Conservation (phyloP, 192 early-diverging fungal genomes). For the Dissophora globulifera region DNA sequence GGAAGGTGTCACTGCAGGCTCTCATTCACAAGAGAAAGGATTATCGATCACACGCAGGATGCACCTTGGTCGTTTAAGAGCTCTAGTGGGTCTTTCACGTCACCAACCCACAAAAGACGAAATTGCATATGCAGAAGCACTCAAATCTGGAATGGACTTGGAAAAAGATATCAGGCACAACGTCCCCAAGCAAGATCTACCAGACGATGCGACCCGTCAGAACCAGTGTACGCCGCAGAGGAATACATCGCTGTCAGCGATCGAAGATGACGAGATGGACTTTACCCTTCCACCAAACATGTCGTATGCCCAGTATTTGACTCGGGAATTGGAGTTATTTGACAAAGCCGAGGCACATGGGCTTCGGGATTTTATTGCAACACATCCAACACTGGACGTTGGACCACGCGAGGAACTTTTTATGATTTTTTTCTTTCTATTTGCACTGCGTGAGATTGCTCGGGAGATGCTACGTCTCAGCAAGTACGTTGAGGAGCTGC, state of each 20-base stretch:
- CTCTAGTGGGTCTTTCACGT: slow-evolving; percentile 10
- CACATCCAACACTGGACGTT: slow-evolving; percentile 46
- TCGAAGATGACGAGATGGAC: slow-evolving; percentile 20
- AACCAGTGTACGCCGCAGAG: slow-evolving; percentile 20
- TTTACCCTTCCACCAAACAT: slow-evolving; percentile 24
- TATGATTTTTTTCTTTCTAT: slow-evolving; percentile 64
- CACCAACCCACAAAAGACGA: slow-evolving; percentile 22
- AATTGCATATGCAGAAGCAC: slow-evolving; percentile 35
- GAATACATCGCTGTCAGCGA: slow-evolving; percentile 17
- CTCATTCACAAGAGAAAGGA: too few species aligned
- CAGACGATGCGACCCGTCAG: slow-evolving; percentile 7
- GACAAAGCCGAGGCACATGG: slow-evolving; percentile 47
- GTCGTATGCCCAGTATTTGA: slow-evolving; percentile 43
- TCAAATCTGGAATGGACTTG: slow-evolving; percentile 24
- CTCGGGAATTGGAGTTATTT: slow-evolving; percentile 41
- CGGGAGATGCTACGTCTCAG: slow-evolving; percentile 51
- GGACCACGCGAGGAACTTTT: slow-evolving; percentile 60
- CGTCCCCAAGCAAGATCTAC: background rate
- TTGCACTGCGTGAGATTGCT: slow-evolving; percentile 61
- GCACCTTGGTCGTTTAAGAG: slow-evolving; percentile 14
- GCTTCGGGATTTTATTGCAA: slow-evolving; percentile 42
- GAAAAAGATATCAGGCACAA: slow-evolving; percentile 14
- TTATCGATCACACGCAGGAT: too few species aligned
- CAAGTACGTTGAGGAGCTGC: slow-evolving; percentile 34
- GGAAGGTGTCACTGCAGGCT: too few species aligned